Base-by-base conservation (phyloP, 176 grass and related monocot genomes). In the Cenchrus purpureus region DNA sequence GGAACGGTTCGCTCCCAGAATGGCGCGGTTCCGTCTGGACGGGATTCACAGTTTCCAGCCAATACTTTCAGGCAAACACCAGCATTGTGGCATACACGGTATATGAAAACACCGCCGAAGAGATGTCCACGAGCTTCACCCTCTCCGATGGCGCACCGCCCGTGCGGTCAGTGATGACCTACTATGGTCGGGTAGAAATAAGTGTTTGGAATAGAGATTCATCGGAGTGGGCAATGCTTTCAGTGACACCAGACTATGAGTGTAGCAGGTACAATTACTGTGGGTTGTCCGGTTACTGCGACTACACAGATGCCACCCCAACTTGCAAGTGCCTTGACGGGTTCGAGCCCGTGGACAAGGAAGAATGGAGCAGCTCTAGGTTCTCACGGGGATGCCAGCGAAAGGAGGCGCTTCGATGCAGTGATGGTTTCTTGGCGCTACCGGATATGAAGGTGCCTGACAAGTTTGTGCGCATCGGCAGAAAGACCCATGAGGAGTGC, bases 291-390 rank as follows among this genome's bases (percentile, higher is more conserved):
- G 82, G 82, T 2, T 84, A 75, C 59, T 84, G 82, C 2, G 82
- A 65, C 48, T 65, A 84, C 57, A 54, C 59, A 12, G 46, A 75
- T 0, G 29, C 46, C 22, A 52, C 51, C 51, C 71, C 82, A 0
- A 7, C 58, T 25, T 84, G 59, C 31, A 84, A 84, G 45, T 84
- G 82, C 71, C 71, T 84, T 25, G 82, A 75, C n/a, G 82, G 59
- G 16, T 84, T 84, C 40, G 71, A 65, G 12, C 71, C 71, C 34
- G 62, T 12, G 73, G 48, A 53, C 45, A 63, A 25, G 14, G 59
- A 8, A 42, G 45, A 83, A 60, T 74, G 82, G 71, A 32, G 13
- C 40, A 43, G 19, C 37, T 58, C 25, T 4, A 75, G 16, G 8
- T 83, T 83, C 63, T 52, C 19, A 1, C 82, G 51, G 5, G 82